These are phyloP conservation scores for Cutaneotrichosporon sp. DNA, from an alignment of 1,284 basidiomycete genomes.

Conservation along the genomic window DNA sequence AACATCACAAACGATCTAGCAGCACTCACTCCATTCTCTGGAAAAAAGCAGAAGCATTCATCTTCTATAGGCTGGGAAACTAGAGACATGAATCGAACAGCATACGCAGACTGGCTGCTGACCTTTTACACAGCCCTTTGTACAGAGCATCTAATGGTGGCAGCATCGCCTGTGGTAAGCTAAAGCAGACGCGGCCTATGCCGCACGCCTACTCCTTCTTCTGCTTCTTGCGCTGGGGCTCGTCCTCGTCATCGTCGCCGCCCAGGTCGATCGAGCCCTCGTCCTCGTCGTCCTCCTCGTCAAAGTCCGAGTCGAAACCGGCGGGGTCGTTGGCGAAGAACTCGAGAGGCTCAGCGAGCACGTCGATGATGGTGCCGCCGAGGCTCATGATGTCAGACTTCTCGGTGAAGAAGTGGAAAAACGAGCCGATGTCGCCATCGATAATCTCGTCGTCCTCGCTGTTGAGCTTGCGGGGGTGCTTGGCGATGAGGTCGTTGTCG, in stretches of 20 bases:
- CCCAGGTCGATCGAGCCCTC: slow-evolving; percentile 50
- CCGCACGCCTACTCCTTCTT: slow-evolving; percentile 5
- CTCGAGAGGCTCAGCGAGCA: slow-evolving; percentile 45
- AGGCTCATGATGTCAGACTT: slow-evolving; percentile 36
- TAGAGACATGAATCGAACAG: not conserved
- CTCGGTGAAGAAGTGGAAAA: slow-evolving; percentile 56
- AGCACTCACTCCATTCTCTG: not conserved
- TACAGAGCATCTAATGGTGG: not conserved
- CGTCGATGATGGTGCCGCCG: slow-evolving; percentile 27
- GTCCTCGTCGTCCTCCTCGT: slow-evolving; percentile 44
- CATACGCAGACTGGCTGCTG: not conserved
- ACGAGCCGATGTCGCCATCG: slow-evolving; percentile 54
- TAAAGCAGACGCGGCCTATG: not conserved
- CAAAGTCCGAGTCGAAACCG: slow-evolving; percentile 39
- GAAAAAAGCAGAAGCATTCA: not conserved
- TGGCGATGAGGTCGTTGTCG: slow-evolving; percentile 53
- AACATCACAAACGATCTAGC: too few species aligned
- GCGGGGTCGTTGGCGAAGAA: slow-evolving; percentile 42
- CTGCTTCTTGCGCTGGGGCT: slow-evolving; percentile 42
- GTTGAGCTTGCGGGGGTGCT: slow-evolving; percentile 49
- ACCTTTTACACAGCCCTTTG: not conserved
- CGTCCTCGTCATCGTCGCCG: slow-evolving; percentile 45
- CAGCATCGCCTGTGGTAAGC: not conserved
- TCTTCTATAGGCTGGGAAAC: not conserved
- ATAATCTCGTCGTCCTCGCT: slow-evolving; percentile 32